phyloP scores from a whole-genome alignment of 306 rosid genomes.

The Senna siamea region DNA sequence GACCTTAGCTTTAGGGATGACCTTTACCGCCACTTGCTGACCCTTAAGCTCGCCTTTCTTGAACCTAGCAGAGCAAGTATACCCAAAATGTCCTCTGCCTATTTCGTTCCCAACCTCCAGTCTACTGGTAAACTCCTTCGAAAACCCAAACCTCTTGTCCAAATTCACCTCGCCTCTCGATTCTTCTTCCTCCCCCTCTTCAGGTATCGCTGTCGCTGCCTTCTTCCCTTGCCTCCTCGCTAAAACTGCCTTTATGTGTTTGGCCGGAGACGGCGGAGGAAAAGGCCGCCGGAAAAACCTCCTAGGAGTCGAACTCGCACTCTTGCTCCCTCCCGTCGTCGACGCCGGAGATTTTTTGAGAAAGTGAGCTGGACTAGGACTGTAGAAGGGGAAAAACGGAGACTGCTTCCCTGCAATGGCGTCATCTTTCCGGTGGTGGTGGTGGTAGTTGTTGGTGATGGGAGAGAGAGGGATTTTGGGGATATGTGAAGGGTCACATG shows the following conservation, averaged over 20 bases:
- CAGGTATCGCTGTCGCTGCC: conserved; percentile 56
- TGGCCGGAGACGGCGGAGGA: conserved; percentile 81
- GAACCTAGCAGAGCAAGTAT: conserved; percentile 72
- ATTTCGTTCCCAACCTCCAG: conserved; percentile 64
- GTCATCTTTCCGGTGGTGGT: conserved; percentile 40
- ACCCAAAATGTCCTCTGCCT: conserved; percentile 81
- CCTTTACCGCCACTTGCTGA: conserved; percentile 67
- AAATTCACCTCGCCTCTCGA: conserved; percentile 52
- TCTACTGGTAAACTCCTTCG: conserved; percentile 62
- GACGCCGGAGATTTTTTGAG: conserved; percentile 50
- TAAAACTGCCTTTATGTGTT: conserved; percentile 63
- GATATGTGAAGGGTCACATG: conserved; percentile 39
- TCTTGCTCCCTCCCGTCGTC: conserved; percentile 37
- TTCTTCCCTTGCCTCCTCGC: conserved; percentile 64
- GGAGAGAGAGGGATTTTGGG: conserved; percentile 48
- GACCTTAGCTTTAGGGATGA: conserved; percentile 71
- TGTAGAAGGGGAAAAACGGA: conserved; percentile 65
- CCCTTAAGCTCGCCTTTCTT: conserved; percentile 73
- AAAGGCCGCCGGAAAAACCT: conserved; percentile 68
- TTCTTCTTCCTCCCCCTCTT: conserved; percentile 57
- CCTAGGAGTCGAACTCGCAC: conserved; percentile 64
- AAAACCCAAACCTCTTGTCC: conserved; percentile 75
- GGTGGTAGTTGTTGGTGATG: conserved; percentile 33
- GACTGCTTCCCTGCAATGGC: conserved; percentile 48
- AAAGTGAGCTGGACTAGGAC: conserved; percentile 67